Evolutionary conservation across 345 rosid genomes (phyloP).

Genomic region (Camelina neglecta): DNA sequence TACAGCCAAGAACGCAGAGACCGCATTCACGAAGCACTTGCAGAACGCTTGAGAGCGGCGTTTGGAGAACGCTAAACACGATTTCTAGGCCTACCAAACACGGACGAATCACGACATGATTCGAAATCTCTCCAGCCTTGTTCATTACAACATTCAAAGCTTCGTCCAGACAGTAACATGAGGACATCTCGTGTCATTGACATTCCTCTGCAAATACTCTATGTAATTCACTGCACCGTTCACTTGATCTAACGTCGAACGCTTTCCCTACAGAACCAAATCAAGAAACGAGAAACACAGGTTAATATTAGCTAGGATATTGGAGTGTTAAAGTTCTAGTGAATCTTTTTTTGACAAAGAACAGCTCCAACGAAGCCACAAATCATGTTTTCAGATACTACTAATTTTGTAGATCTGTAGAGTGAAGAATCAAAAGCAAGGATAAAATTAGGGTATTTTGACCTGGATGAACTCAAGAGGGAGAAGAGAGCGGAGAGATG

Average conservation of each 20-base stretch:
- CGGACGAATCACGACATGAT: slow-evolving; percentile 45
- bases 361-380: slow-evolving; percentile 3
- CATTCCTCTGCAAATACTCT: slow-evolving; percentile 48
- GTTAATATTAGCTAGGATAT: background rate
- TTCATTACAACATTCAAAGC: slow-evolving; percentile 24
- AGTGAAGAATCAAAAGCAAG: slow-evolving; percentile 15
- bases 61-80: slow-evolving; percentile 42
- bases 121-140: slow-evolving; percentile 3
- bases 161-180: slow-evolving; percentile 37
- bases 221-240: slow-evolving; percentile 70
- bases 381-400: background rate
- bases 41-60: slow-evolving; percentile 44
- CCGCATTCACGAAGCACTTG: slow-evolving; percentile 33
- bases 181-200: slow-evolving; percentile 55
- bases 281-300: slow-evolving; percentile 11
- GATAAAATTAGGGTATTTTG: slow-evolving; percentile 18
- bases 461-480: slow-evolving; percentile 78
- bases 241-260: slow-evolving; percentile 77
- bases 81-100: slow-evolving; percentile 60
- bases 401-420: slow-evolving; percentile 5
- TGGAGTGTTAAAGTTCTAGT: slow-evolving; percentile 10
- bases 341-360: background rate
- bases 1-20: slow-evolving; percentile 35
- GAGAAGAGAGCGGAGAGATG: slow-evolving; percentile 67
- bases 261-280: slow-evolving; percentile 64